Evolutionary conservation across 106 monocot genomes (phyloP).

Genomic region (Chionographis japonica): DNA sequence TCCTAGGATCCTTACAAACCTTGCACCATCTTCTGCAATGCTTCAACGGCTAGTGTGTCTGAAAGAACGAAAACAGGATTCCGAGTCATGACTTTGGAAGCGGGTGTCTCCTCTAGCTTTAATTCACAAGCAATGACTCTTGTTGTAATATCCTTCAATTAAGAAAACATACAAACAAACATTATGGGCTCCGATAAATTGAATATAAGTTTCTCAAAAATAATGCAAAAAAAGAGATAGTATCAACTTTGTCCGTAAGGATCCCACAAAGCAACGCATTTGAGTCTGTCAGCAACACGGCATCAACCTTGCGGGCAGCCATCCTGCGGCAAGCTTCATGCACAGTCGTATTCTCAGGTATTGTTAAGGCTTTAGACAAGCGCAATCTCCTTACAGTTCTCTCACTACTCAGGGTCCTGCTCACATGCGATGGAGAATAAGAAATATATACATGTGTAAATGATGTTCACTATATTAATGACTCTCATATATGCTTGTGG

Average conservation of each 20-base stretch:
- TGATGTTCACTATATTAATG: too few relatives aligned
- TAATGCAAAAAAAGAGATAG: background rate
- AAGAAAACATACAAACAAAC: background rate
- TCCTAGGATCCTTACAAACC: conserved; percentile 29
- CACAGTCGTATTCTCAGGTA: conserved; percentile 67
- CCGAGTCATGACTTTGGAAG: conserved; percentile 81
- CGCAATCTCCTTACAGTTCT: conserved; percentile 84
- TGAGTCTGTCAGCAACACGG: conserved; percentile 80
- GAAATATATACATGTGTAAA: background rate
- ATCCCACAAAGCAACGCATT: conserved; percentile 94
- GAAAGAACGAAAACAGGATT: conserved; percentile 87
- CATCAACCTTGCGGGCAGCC: conserved; percentile 77
- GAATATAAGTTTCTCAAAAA: background rate
- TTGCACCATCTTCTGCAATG: conserved; percentile 93
- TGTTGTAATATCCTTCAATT: conserved; percentile 64
- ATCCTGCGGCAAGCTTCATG: conserved; percentile 77
- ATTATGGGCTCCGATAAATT: conserved; percentile 1
- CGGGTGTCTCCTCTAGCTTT: conserved; percentile 80
- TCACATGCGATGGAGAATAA: conserved; percentile 3
- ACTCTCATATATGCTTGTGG: background rate
- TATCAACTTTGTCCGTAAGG: conserved; percentile 75
- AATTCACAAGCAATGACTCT: conserved; percentile 81
- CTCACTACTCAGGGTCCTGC: conserved; percentile 45
- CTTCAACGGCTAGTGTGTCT: conserved; percentile 86
- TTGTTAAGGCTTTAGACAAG: conserved; percentile 81